A percentile compares a stretch with the other conserved stretches of the same genome.
Conservation (phyloP, 352 stramenopile genomes). For the Pythium aristosporum region DNA sequence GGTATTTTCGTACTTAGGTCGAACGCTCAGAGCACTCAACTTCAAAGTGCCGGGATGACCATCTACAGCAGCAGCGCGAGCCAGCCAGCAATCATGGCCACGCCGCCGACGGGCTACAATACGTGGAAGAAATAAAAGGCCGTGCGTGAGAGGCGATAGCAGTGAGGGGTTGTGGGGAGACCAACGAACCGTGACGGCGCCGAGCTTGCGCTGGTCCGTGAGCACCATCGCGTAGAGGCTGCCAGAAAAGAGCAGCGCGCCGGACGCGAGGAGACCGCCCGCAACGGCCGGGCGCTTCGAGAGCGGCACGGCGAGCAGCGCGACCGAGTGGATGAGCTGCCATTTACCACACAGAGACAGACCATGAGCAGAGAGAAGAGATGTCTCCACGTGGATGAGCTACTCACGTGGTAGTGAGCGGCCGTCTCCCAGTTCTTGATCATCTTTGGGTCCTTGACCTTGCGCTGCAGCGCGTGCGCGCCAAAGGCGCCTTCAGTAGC, state of each 20-base stretch:
- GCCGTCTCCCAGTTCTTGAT: slow-evolving; percentile 87
- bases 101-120: slow-evolving; percentile 58
- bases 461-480: slow-evolving; percentile 64
- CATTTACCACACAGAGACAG: neutral
- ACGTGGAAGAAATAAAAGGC: neutral
- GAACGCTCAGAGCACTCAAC: neutral
- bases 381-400: neutral
- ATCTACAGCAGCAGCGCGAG: slow-evolving; percentile 61
- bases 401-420: slow-evolving; percentile 72
- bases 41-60: neutral
- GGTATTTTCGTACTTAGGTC: slow-evolving; percentile 3
- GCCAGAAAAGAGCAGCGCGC: slow-evolving; percentile 74
- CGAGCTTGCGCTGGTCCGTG: slow-evolving; percentile 69
- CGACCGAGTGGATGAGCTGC: slow-evolving; percentile 71
- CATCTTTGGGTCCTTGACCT: slow-evolving; percentile 71
- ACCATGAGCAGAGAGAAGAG: slow-evolving; percentile 9
- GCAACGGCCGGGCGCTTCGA: slow-evolving; percentile 56
- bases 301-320: slow-evolving; percentile 65
- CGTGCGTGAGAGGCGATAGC: neutral
- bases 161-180: neutral
- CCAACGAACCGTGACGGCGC: slow-evolving; percentile 64
- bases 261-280: slow-evolving; percentile 55
- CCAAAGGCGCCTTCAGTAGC: slow-evolving; percentile 55
- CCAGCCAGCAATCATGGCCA: slow-evolving; percentile 72
- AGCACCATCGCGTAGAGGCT: slow-evolving; percentile 80